Evolutionary conservation across 768 basidiomycete genomes (phyloP), one percentile per base, ranked within the genome.

Genomic region (Myochromella boudieri): DNA sequence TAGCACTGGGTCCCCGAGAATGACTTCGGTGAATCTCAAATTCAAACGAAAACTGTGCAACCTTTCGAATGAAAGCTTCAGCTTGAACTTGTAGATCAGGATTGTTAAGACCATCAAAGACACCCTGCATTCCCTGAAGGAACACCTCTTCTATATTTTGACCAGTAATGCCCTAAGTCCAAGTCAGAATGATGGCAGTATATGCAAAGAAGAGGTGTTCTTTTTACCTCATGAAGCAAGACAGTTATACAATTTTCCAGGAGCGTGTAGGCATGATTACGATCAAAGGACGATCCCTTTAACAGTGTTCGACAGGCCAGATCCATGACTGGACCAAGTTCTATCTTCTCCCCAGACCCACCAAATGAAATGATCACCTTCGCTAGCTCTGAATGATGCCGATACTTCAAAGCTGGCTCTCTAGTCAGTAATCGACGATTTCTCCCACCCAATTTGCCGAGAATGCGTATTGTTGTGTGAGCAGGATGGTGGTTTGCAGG

Each of bases 361-460:
- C 78, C 78, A 56, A 97, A 94, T 5, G 85, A 85, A 31, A 98
- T 68, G 1, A 77, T 65, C 36, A 91, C 69, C 55, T 78, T 83
- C 1, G 92, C 82, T 1, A 85, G 75, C 26, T 89, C 81, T 0
- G 85, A 83, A 52, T 82, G 78, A 38, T 84, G 72, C 9, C 77
- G 78, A 64, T 85, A 95, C 28, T 78, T 76, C 42, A 99, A 68
- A 17, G 79, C 64, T 1, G 91, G 87, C 39, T 94, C 88, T 52
- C 87, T 86, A 48, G 85, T 81, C 48, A 97, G 71, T 49, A 97
- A 74, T 31, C 89, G 81, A 21, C 97, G 78, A 65, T 98, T 99
- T 39, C 97, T 74, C 1, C 97, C 97, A 6, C 97, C 97, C 3
- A 99, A 71, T 67, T 98, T 99, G 33, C 97, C 97, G 3, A 99